Conservation (phyloP, 148 eudicot species). For the Diospyros lotus region DNA sequence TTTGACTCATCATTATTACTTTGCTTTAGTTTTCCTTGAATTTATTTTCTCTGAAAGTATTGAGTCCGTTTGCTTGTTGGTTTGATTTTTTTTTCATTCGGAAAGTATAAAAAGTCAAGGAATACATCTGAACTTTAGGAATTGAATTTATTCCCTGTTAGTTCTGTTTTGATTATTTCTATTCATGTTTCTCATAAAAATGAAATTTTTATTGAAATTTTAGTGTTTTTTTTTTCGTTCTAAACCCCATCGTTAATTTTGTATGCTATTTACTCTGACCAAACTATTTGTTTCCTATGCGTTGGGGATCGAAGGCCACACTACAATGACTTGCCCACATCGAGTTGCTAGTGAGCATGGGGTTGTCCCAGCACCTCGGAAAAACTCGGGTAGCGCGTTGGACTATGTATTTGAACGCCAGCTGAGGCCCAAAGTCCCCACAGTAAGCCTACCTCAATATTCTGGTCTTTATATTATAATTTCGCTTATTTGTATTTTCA, state of each 20-base stretch:
- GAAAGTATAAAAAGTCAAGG: too few species aligned
- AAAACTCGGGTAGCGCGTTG: slow-evolving; percentile 47
- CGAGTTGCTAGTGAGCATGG: slow-evolving; percentile 84
- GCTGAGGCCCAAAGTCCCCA: slow-evolving; percentile 54
- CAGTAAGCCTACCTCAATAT: slow-evolving; percentile 37
- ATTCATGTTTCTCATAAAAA: too few species aligned
- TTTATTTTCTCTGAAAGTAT: not conserved
- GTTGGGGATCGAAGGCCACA: slow-evolving; percentile 67
- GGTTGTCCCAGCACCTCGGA: slow-evolving; percentile 67
- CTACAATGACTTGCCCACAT: slow-evolving; percentile 89
- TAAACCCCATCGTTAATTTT: too few species aligned
- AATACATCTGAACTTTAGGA: too few species aligned
- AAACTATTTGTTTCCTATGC: not conserved
- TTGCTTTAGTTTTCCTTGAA: not conserved
- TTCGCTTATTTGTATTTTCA: not conserved
- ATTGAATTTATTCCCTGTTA: too few species aligned
- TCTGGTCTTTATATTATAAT: not conserved
- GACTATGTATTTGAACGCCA: slow-evolving; percentile 78
- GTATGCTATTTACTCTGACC: not conserved
- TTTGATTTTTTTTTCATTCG: too few species aligned
- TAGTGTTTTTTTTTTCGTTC: too few species aligned
- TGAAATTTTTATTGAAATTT: too few species aligned
- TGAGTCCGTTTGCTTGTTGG: not conserved
- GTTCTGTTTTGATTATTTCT: too few species aligned
- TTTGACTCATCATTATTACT: not conserved